Conservation (phyloP, 805 yeast species). For the Cyberlindnera suaveolens region DNA sequence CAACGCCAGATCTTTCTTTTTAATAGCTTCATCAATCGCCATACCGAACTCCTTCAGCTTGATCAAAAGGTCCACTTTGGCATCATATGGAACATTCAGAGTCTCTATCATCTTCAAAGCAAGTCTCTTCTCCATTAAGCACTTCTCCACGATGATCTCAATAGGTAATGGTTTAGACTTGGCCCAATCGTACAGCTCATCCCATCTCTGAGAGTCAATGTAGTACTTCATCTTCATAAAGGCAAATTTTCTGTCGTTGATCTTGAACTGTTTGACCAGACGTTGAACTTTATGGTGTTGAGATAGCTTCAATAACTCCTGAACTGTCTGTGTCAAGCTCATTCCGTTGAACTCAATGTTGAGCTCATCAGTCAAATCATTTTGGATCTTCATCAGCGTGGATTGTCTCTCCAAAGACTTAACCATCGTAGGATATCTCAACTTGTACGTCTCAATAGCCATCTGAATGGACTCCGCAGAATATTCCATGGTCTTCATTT, state of each 20-base stretch:
- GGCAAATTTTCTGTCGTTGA: constrained; percentile 53
- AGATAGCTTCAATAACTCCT: constrained; percentile 36
- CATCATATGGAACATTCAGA: constrained; percentile 13
- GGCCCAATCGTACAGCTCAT: constrained; percentile 48
- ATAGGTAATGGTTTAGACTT: constrained; percentile 44
- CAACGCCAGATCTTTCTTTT: constrained; percentile 12
- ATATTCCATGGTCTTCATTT: constrained; percentile 23
- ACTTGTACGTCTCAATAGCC: constrained; percentile 23
- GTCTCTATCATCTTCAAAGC: constrained; percentile 14
- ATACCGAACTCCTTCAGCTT: constrained; percentile 15
- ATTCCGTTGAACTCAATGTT: constrained; percentile 33
- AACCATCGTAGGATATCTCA: constrained; percentile 28
- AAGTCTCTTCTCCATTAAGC: constrained; percentile 13
- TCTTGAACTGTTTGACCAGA: constrained; percentile 45
- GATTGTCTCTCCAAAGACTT: constrained; percentile 39
- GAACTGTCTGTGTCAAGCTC: constrained; percentile 44
- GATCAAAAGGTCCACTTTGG: constrained; percentile 12
- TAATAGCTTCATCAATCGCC: constrained; percentile 18
- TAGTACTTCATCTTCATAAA: constrained; percentile 45
- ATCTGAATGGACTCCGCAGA: constrained; percentile 16
- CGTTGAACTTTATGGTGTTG: constrained; percentile 45
- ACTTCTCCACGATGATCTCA: constrained; percentile 39
- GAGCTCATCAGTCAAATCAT: constrained; percentile 35
- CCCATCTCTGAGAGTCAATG: constrained; percentile 42
- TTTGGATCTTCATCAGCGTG: constrained; percentile 38